phyloP scores from a whole-genome alignment of 148 eudicot genomes.

The Rhododendron vialii region DNA sequence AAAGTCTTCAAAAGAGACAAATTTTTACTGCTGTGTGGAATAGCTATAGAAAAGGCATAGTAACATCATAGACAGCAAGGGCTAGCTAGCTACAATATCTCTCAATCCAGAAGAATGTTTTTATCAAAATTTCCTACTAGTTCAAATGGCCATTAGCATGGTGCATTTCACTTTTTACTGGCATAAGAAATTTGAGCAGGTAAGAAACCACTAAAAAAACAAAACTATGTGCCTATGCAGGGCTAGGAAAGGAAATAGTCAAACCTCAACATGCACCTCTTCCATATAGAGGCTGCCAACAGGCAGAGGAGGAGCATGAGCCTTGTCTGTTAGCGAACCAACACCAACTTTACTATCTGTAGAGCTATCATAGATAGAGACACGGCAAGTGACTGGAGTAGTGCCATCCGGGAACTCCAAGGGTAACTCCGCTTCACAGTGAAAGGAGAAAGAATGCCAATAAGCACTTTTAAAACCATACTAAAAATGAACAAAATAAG shows the following conservation, averaged over 20 bases:
- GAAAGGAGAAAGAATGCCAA: background rate
- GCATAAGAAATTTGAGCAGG: background rate
- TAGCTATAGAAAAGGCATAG: background rate
- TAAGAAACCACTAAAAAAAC: background rate
- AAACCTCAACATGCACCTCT: conserved; percentile 90
- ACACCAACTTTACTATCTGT: conserved; percentile 84
- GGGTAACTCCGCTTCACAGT: conserved; percentile 63
- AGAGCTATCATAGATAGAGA: conserved; percentile 83
- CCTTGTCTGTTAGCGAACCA: conserved; percentile 77
- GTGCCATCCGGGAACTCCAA: conserved; percentile 99
- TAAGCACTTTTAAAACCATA: background rate
- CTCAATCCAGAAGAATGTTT: background rate
- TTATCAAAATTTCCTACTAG: background rate
- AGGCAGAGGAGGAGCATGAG: conserved; percentile 71
- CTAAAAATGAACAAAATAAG: background rate
- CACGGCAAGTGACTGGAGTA: conserved; percentile 91
- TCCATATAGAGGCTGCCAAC: conserved; percentile 93
- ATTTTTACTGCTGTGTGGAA: background rate
- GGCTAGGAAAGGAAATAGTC: conserved; percentile 16
- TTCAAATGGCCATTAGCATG: background rate
- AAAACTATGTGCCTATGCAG: background rate
- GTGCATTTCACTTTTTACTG: background rate
- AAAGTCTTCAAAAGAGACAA: background rate
- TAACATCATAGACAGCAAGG: background rate
- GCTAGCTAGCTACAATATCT: background rate